Evolutionary conservation across 139 green algal species (phyloP), one percentile per base, ranked within the genome.

Genomic region (Haematococcus lacustris): DNA sequence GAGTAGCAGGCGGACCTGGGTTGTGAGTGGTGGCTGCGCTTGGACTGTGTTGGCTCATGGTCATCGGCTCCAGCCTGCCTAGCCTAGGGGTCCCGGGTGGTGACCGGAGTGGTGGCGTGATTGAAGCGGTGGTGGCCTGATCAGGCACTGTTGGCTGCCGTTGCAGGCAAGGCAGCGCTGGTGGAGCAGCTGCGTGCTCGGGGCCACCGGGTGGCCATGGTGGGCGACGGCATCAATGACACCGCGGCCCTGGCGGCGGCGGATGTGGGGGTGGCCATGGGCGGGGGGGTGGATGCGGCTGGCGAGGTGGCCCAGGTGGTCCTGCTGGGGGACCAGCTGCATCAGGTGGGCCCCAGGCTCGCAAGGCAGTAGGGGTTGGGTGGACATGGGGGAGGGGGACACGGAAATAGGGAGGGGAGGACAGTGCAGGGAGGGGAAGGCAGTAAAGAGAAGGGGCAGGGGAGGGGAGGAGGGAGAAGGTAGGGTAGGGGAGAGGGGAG

Each of bases 221-320:
- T 97, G 28, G 92, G 92, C 1, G 92, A 97, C 62, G 92, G 92
- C 38, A 83, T 97, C 53, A 97, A 97, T 67, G 92, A 97, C 77
- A 90, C 92, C 3, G 88, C 86, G 1, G 91, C 92, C 5, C 87
- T 97, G 38, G 92, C 92, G 9, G 80, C 82, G 32, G 90, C 92
- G 2, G 73, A 97, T 70, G 92, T 97, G 1, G 92, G 92, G 68
- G 89, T 97, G 33, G 92, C 92, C 2, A 94, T 97, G 89, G 89
- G 85, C 4, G 85, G 83, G 1, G 85, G 85, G 2, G 82, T 90
- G 59, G 83, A 88, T 76, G 89, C 69, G 73, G 91, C 65, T 39
- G 87, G 57, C 2, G 86, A 93, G 62, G 91, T 93, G 34, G 81
- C 91, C 0, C 76, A 85, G 34, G 77, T 96, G 3, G 91, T 96